Conservation (phyloP, 306 rosid species). For the Gastrolobium bilobum region DNA sequence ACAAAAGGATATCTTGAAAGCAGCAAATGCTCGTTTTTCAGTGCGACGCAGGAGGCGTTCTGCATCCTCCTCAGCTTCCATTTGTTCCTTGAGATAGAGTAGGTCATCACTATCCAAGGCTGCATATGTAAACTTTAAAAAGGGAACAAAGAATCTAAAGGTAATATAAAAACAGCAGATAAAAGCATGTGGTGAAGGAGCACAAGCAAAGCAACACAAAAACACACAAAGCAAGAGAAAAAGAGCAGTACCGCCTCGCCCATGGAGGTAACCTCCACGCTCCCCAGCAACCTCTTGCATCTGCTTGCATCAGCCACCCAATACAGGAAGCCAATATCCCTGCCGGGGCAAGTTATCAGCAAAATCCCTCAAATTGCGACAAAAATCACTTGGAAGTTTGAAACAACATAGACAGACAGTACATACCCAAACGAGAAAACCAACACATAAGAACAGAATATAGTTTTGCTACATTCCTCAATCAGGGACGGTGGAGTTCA, state of each 20-base stretch:
- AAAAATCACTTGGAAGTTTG: conserved; percentile 33
- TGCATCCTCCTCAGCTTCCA: conserved; percentile 99
- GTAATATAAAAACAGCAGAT: conserved; percentile 23
- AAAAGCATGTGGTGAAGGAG: conserved; percentile 15
- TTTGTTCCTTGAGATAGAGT: conserved; percentile 98
- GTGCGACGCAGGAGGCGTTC: conserved; percentile 98
- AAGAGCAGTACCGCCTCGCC: conserved; percentile 89
- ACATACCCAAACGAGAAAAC: conserved; percentile 27
- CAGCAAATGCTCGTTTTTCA: conserved; percentile 98
- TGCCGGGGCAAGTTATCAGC: conserved; percentile 99
- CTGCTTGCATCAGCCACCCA: conserved; percentile 83
- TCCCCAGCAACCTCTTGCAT: conserved; percentile 99
- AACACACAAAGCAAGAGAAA: conserved; percentile 34
- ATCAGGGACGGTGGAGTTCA: neutral
- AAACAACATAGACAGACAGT: conserved; percentile 8
- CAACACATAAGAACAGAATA: neutral
- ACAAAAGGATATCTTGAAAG: conserved; percentile 95
- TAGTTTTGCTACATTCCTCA: neutral
- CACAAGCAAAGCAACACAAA: neutral
- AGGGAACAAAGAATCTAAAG: conserved; percentile 49
- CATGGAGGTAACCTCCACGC: conserved; percentile 99
- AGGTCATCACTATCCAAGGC: conserved; percentile 99
- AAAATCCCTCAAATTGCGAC: conserved; percentile 55
- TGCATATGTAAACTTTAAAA: conserved; percentile 70
- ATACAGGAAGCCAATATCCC: conserved; percentile 92